Conservation (phyloP, 768 basidiomycete genomes). For the Paxillus involutus region DNA sequence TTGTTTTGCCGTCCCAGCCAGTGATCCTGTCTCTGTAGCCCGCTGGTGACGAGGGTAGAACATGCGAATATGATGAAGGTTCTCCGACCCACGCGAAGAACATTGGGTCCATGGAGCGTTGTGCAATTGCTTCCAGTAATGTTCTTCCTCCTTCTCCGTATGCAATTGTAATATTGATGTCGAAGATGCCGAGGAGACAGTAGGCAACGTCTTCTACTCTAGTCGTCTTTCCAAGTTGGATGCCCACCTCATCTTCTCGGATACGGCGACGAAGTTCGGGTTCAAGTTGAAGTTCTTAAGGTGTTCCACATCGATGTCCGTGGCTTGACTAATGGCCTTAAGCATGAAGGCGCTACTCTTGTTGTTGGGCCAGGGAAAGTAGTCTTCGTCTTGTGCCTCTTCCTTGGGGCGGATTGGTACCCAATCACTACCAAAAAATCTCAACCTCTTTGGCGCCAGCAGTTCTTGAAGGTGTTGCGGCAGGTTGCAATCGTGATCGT, state of each 20-base stretch:
- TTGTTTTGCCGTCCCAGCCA: too few species aligned
- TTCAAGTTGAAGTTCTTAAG: not conserved
- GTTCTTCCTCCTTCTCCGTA: not conserved
- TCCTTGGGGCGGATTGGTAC: conserved; percentile 17
- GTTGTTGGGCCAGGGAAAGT: not conserved
- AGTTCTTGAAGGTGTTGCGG: conserved; percentile 12
- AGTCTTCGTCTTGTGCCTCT: not conserved
- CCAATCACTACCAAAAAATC: conserved; percentile 25
- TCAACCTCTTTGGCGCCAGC: conserved; percentile 20
- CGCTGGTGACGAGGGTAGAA: not conserved
- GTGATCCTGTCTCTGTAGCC: not conserved
- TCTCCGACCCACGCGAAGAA: not conserved
- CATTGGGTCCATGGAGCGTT: not conserved
- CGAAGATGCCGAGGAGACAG: not conserved
- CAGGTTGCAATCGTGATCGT: too few species aligned
- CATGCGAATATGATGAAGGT: not conserved
- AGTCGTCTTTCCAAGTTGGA: not conserved
- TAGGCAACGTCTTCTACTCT: not conserved
- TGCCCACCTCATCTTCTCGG: not conserved
- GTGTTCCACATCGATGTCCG: not conserved
- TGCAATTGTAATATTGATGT: not conserved
- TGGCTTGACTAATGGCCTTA: not conserved
- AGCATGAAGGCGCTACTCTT: not conserved
- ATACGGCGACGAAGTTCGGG: too few species aligned
- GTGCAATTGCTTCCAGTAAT: not conserved